Conservation (phyloP, 2,329 filamentous ascomycete species). For the Trematosphaeria pertusa region DNA sequence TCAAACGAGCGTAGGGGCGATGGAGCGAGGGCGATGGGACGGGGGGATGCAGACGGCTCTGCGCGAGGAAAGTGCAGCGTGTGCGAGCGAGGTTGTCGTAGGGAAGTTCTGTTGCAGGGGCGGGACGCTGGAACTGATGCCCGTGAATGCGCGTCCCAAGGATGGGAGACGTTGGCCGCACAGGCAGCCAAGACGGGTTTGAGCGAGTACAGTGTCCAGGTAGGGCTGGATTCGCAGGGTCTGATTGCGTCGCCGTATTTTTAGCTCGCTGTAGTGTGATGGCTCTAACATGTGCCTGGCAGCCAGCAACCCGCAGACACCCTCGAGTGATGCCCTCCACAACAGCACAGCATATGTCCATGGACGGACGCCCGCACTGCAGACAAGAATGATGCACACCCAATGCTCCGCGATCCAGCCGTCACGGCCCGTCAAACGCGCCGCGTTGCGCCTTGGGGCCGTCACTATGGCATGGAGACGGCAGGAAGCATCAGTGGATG, state of each 20-base stretch:
- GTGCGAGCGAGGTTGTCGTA: neutral
- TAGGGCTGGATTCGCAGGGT: neutral
- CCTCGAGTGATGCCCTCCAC: too few species aligned
- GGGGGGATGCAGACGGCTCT: neutral
- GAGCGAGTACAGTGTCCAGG: too few species aligned
- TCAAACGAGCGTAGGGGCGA: constrained; percentile 16
- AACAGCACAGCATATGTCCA: too few species aligned
- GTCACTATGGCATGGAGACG: too few species aligned
- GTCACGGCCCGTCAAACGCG: too few species aligned
- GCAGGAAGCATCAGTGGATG: too few species aligned
- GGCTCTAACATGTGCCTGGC: neutral
- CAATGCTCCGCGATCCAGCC: too few species aligned
- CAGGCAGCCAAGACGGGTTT: constrained; percentile 2
- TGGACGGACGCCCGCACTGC: too few species aligned
- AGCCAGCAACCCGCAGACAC: neutral
- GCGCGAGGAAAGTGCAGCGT: neutral
- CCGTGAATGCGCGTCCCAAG: neutral
- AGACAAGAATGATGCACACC: too few species aligned
- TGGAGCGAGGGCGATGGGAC: constrained; percentile 1
- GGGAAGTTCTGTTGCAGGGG: constrained; percentile 2
- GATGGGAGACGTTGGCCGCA: neutral
- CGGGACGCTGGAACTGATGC: neutral
- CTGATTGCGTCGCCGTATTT: neutral
- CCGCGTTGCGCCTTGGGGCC: too few species aligned
- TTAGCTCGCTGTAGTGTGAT: neutral